Conservation (phyloP, 805 yeast genomes). For the Suhomyces pyralidae region DNA sequence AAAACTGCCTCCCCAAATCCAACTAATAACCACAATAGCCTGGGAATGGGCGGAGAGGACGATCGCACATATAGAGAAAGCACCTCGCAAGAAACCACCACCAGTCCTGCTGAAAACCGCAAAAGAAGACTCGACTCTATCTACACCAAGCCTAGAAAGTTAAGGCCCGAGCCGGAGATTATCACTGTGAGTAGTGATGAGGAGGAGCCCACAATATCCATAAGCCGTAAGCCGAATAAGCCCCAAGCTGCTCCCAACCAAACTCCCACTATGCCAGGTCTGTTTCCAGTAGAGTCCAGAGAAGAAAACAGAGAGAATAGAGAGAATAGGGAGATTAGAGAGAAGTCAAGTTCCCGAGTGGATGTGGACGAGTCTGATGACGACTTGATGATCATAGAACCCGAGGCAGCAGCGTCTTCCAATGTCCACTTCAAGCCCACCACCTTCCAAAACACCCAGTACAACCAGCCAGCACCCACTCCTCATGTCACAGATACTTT, state of each 20-base stretch:
- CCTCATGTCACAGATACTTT: slow-evolving; percentile 7
- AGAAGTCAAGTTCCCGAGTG: no score
- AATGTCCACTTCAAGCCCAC: slow-evolving; percentile 12
- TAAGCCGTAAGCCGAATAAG: neutral
- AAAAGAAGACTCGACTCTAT: neutral
- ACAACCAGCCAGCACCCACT: slow-evolving; percentile 9
- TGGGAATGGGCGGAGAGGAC: neutral
- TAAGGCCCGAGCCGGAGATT: neutral
- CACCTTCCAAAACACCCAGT: slow-evolving; percentile 5
- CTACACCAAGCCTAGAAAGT: neutral
- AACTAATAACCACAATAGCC: no score
- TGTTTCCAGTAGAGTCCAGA: neutral
- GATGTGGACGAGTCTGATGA: slow-evolving; percentile 5
- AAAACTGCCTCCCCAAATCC: neutral
- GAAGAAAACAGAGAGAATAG: neutral
- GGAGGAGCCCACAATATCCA: neutral
- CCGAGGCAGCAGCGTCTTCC: slow-evolving; percentile 4
- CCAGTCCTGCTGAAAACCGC: neutral
- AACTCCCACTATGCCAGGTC: neutral
- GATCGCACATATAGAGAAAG: neutral
- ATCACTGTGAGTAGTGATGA: neutral
- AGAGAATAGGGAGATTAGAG: no score
- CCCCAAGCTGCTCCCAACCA: no score
- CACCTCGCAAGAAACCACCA: neutral
- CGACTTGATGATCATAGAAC: slow-evolving; percentile 11